Conservation (phyloP, 2,329 filamentous ascomycete species). For the Blastomyces parvus region DNA sequence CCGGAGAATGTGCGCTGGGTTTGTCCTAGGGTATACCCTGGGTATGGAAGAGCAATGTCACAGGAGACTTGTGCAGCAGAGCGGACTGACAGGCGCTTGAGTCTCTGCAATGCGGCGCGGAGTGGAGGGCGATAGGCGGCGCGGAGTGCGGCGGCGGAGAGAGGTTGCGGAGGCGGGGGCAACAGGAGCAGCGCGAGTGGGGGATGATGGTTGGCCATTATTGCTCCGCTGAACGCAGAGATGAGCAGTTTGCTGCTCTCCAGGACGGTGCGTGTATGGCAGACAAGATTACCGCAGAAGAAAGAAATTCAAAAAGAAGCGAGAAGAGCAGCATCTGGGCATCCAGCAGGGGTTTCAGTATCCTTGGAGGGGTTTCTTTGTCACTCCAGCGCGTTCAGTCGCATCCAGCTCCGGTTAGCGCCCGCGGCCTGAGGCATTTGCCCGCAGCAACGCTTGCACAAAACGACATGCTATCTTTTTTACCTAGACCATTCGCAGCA, state of each 20-base stretch:
- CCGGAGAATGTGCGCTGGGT: conserved; percentile 5
- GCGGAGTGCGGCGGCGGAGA: conserved; percentile 6
- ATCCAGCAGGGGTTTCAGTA: too few species aligned
- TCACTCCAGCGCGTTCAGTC: not conserved
- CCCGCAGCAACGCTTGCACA: not conserved
- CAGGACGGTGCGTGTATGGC: too few species aligned
- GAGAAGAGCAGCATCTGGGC: too few species aligned
- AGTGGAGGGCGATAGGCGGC: conserved; percentile 8
- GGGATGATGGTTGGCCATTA: not conserved
- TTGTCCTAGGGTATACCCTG: conserved; percentile 1
- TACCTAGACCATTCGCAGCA: too few species aligned
- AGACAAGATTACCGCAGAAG: too few species aligned
- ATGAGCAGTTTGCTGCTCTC: not conserved
- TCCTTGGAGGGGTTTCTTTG: not conserved
- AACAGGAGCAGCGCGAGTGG: conserved; percentile 5
- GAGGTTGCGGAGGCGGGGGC: conserved; percentile 7
- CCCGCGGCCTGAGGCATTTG: not conserved
- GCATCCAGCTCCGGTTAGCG: too few species aligned
- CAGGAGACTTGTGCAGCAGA: not conserved
- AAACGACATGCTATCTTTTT: not conserved
- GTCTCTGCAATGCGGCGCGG: conserved; percentile 1
- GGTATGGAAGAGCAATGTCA: conserved; percentile 8
- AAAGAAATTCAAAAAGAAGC: not conserved
- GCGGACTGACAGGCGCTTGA: not conserved
- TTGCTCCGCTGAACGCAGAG: not conserved